Evolutionary conservation across 2,329 filamentous ascomycete species (phyloP), one percentile per base, ranked within the genome.

Genomic region (Tolypocladium sp.): DNA sequence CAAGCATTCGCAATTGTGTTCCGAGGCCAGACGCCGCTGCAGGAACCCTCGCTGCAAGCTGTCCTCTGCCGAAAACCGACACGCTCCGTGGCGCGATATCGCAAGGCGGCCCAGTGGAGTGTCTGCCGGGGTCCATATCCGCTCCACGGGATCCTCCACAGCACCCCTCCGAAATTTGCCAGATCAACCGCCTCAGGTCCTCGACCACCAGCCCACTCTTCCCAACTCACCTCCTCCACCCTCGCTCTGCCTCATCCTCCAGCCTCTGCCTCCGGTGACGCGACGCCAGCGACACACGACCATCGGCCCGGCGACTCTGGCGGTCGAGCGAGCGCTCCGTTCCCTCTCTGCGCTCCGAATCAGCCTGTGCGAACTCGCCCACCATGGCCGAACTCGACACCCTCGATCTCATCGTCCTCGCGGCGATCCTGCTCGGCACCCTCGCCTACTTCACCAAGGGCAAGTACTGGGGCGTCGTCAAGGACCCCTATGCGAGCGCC

Each of bases 371-470:
- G 33, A 20, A 13, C n/a, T n/a, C 27, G 42, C 27, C 71, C 73
- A 82, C 66, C 69, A 97, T 99, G 94, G 91, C 93, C 66, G 90
- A 96, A 82, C 86, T 99, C 72, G 94, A 99, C 74, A 96, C 92
- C 33, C 80, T 99, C 79, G 94, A 99, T 82, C 82, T 97, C 68
- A 76, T 96, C 69, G 94, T 99, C 81, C 89, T 99, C 65, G 85
- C 86, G 63, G 85, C 85, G 60, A 88, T 99, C 68, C 83, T 97
- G 59, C 74, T 95, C 60, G 94, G 91, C 65, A 97, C 92, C 55
- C 73, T 92, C 62, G 94, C 93, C 71, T 99, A 97, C 78, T 96
- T 99, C 77, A 97, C 94, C 66, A 99, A 99, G 74, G 94, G 94
- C 69, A 94, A 88, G 64, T 87, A 94, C 74, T 99, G 92, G 92